Percentiles rank a stretch among this genome's conserved stretches.
Evolutionary conservation across 306 rosid genomes (phyloP).

Genomic region (Sophora flavescens): DNA sequence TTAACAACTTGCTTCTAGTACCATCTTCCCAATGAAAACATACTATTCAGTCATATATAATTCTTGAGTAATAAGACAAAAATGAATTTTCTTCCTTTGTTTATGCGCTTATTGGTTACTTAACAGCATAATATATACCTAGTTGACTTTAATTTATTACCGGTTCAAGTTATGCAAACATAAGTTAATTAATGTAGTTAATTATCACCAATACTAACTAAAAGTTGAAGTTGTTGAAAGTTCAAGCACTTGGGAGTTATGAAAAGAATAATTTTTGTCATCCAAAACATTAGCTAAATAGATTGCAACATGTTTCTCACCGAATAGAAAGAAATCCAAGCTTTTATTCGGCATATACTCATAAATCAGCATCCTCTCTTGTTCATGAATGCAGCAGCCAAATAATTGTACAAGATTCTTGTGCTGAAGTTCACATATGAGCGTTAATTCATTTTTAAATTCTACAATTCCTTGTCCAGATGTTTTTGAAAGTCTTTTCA

Average conservation of each 20-base stretch:
- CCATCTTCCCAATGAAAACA: constrained; percentile 1
- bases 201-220: too few species aligned
- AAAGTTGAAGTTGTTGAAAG: too few species aligned
- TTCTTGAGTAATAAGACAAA: not conserved
- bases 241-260: too few species aligned
- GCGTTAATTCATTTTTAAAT: constrained; percentile 37
- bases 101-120: not conserved
- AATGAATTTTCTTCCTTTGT: not conserved
- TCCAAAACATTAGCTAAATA: not conserved
- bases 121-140: too few species aligned
- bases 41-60: not conserved
- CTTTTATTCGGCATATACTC: constrained; percentile 29
- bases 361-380: constrained; percentile 13
- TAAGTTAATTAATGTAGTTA: too few species aligned
- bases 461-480: constrained; percentile 37
- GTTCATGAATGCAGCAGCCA: constrained; percentile 28
- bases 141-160: too few species aligned
- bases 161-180: not conserved
- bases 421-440: constrained; percentile 40
- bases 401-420: constrained; percentile 39
- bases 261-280: not conserved
- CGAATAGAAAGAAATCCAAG: constrained; percentile 29
- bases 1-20: too few species aligned
- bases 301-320: not conserved
- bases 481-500: constrained; percentile 31